phyloP scores from a whole-genome alignment of 768 basidiomycete species.

The Tremella mesenterica region DNA sequence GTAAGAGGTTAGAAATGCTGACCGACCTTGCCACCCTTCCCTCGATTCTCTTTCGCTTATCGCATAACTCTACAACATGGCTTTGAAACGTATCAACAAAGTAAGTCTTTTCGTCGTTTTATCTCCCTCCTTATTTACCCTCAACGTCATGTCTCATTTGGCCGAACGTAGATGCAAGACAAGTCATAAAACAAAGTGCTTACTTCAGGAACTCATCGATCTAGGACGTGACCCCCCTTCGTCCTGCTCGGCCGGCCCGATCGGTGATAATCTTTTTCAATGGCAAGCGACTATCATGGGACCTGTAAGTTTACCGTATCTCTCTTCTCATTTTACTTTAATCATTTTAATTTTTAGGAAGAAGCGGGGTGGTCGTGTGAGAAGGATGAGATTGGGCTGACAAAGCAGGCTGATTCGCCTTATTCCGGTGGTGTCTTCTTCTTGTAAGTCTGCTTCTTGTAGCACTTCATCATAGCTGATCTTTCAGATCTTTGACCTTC shows the following conservation, averaged over 20 bases:
- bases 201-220: conserved; percentile 83
- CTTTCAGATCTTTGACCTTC: conserved; percentile 40
- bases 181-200: neutral
- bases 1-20: too few relatives aligned
- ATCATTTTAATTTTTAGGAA: too few relatives aligned
- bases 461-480: conserved; percentile 4
- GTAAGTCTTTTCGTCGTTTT: conserved; percentile 47
- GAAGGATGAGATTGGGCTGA: conserved; percentile 8
- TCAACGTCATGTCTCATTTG: neutral
- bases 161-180: neutral
- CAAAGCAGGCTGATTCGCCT: conserved; percentile 80
- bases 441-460: conserved; percentile 41
- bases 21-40: too few relatives aligned
- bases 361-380: neutral
- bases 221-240: conserved; percentile 99
- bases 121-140: neutral
- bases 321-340: neutral
- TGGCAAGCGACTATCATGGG: conserved; percentile 99
- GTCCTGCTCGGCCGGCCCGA: conserved; percentile 97
- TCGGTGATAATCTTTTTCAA: conserved; percentile 95
- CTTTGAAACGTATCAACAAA: conserved; percentile 99
- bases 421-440: conserved; percentile 99
- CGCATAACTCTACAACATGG: conserved; percentile 69
- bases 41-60: too few relatives aligned
- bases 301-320: conserved; percentile 59